A percentile compares a stretch with the other conserved stretches of the same genome.
Conservation (phyloP, 2,329 filamentous ascomycete species). For the Trichocomaceae sp. region DNA sequence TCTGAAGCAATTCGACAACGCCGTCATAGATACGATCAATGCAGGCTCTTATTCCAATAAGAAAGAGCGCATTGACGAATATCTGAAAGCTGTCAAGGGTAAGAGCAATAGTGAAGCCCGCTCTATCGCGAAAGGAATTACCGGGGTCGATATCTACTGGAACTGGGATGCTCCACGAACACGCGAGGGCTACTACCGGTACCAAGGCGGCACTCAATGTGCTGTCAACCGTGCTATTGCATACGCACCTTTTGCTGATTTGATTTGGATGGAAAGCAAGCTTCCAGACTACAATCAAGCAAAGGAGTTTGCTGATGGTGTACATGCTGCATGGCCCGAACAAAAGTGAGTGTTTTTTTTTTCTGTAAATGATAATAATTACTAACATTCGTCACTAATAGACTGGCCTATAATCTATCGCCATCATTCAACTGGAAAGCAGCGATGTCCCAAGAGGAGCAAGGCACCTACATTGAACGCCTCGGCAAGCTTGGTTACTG, state of each 20-base stretch:
- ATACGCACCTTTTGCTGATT: constrained; percentile 86
- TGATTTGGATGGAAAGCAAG: constrained; percentile 99
- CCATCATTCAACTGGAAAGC: constrained; percentile 99
- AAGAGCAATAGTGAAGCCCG: constrained; percentile 81
- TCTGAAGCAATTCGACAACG: constrained; percentile 85
- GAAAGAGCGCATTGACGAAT: constrained; percentile 59
- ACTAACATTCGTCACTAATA: constrained; percentile 28
- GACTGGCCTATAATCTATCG: constrained; percentile 94
- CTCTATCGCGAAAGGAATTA: constrained; percentile 67
- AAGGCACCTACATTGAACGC: constrained; percentile 94
- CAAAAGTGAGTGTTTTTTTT: constrained; percentile 82
- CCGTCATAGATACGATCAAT: constrained; percentile 75
- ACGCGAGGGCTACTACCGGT: constrained; percentile 89
- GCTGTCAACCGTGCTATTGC: constrained; percentile 85
- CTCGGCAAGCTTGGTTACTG: constrained; percentile 86
- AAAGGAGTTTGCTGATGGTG: constrained; percentile 84
- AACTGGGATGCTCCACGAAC: constrained; percentile 94
- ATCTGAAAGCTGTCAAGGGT: constrained; percentile 62
- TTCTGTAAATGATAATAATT: too few relatives aligned
- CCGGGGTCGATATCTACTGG: constrained; percentile 78
- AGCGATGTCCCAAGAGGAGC: constrained; percentile 83
- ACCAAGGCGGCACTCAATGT: constrained; percentile 84
- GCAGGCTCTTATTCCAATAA: constrained; percentile 60
- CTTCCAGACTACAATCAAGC: constrained; percentile 87
- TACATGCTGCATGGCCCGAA: constrained; percentile 91